Percentiles rank a stretch among this genome's conserved stretches.
phyloP scores from a whole-genome alignment of 257 asterid genomes.

The Phtheirospermum japonicum region DNA sequence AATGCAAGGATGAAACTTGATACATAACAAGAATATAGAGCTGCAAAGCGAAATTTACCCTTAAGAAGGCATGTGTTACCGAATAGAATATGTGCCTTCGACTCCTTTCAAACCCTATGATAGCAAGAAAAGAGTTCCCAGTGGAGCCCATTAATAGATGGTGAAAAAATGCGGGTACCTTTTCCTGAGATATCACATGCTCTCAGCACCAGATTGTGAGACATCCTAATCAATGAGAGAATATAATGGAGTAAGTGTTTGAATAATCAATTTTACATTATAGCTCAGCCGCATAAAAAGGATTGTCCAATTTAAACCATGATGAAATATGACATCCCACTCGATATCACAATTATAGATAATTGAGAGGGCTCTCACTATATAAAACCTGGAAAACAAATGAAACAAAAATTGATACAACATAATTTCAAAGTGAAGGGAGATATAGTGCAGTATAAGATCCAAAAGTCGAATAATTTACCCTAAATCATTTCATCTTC shows the following conservation, averaged over 20 bases:
- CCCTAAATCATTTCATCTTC: too few species aligned
- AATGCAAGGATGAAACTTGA: not conserved
- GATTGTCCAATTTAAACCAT: too few species aligned
- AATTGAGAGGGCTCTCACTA: not conserved
- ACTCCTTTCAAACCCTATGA: conserved; percentile 44
- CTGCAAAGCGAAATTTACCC: not conserved
- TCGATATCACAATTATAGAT: not conserved
- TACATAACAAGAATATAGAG: not conserved
- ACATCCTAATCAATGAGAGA: conserved; percentile 39
- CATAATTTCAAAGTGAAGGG: not conserved
- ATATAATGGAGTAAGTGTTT: not conserved
- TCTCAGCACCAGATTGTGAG: conserved; percentile 29
- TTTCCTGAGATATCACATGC: conserved; percentile 27
- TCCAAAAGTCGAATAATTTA: too few species aligned
- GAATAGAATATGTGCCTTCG: conserved; percentile 32
- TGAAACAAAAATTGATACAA: not conserved
- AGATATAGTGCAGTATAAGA: not conserved
- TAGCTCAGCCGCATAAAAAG: too few species aligned
- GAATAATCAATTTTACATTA: conserved; percentile 5
- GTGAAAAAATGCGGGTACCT: conserved; percentile 34
- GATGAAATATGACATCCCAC: not conserved
- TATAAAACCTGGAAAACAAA: not conserved
- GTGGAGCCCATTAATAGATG: conserved; percentile 29
- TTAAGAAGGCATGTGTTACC: conserved; percentile 33
- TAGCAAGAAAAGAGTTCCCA: conserved; percentile 33